Conservation (phyloP, 768 basidiomycete species). For the Pisolithus albus region DNA sequence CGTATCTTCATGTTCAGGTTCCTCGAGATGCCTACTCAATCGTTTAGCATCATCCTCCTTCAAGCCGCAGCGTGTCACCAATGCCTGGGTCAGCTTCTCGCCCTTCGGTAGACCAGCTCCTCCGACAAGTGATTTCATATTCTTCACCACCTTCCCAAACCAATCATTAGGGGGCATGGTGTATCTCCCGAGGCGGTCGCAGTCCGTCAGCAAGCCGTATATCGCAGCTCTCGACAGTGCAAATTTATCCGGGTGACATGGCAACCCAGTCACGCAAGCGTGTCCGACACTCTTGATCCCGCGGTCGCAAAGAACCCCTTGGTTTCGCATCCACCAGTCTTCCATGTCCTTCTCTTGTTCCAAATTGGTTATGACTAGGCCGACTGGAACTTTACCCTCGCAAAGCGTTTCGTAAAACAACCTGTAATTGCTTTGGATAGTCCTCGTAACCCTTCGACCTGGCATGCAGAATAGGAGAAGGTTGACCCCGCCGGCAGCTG, state of each 20-base stretch:
- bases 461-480: constrained; percentile 15
- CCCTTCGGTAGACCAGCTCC: not conserved
- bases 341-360: constrained; percentile 18
- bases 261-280: not conserved
- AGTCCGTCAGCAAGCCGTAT: not conserved
- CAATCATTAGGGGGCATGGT: not conserved
- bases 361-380: constrained; percentile 12
- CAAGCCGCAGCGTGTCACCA: not conserved
- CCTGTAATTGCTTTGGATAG: constrained; percentile 6
- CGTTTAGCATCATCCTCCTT: not conserved
- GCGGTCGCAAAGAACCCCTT: not conserved
- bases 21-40: not conserved
- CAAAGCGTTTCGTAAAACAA: constrained; percentile 12
- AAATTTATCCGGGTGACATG: not conserved
- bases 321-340: constrained; percentile 24
- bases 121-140: not conserved
- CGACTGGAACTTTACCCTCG: constrained; percentile 9
- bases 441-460: constrained; percentile 3
- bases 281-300: not conserved
- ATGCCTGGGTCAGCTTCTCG: not conserved
- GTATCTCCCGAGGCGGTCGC: not conserved
- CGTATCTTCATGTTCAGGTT: not conserved
- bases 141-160: not conserved
- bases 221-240: not conserved
- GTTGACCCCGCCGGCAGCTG: constrained; percentile 5